Conservation (phyloP, 192 early-diverging fungal species). For the Rhizoclosmatium sp. region DNA sequence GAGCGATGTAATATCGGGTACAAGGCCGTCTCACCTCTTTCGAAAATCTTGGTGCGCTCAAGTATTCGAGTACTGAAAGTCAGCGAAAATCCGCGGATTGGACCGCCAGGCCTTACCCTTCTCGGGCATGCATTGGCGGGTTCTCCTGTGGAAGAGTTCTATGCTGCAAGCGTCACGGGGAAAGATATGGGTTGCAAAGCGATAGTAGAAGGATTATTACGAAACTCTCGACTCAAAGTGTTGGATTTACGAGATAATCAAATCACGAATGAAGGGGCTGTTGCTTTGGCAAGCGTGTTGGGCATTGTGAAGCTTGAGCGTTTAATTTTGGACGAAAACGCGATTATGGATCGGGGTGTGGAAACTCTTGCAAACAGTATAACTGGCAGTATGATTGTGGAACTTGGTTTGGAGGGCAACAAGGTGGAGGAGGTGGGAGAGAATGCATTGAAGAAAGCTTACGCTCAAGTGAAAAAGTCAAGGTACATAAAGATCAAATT, state of each 20-base stretch:
- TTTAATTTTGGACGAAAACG: constrained; percentile 5
- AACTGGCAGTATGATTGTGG: neutral
- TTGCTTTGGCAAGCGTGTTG: neutral
- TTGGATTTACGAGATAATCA: constrained; percentile 29
- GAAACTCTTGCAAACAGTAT: constrained; percentile 1
- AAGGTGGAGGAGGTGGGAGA: constrained; percentile 1
- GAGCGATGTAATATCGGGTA: constrained; percentile 22
- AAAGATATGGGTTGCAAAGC: constrained; percentile 16
- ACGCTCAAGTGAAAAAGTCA: neutral
- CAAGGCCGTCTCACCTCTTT: neutral
- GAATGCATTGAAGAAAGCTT: constrained; percentile 6
- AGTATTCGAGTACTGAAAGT: constrained; percentile 3
- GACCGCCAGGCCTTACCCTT: constrained; percentile 2
- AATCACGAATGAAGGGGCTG: constrained; percentile 20
- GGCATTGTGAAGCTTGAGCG: neutral
- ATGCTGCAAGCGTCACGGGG: neutral
- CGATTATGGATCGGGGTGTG: constrained; percentile 25
- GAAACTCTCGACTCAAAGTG: neutral
- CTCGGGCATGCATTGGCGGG: neutral
- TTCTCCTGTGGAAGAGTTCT: neutral
- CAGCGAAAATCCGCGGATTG: constrained; percentile 20
- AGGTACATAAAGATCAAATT: constrained; percentile 12
- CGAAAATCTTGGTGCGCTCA: neutral
- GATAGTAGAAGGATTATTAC: neutral
- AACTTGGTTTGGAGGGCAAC: constrained; percentile 16